Evolutionary conservation across 2,329 filamentous ascomycete species (phyloP).

Genomic region (Purpureocillium takamizusanense): DNA sequence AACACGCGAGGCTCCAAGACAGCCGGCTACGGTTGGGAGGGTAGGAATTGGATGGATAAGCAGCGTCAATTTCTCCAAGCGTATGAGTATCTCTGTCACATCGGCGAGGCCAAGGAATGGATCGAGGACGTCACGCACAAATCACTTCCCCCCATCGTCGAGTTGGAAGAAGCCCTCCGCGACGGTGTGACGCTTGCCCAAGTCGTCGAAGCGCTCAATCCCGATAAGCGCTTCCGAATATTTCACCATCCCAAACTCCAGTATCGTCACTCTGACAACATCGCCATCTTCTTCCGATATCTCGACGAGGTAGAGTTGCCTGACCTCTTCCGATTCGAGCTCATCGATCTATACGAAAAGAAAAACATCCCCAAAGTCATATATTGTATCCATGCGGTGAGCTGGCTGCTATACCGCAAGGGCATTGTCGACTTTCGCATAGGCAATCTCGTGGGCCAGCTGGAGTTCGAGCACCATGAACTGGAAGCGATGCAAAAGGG

Average conservation of each 20-base stretch:
- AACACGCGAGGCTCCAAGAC: conserved; percentile 35
- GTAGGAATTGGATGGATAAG: conserved; percentile 97
- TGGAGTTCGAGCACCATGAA: conserved; percentile 96
- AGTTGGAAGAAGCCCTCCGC: conserved; percentile 84
- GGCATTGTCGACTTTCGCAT: conserved; percentile 94
- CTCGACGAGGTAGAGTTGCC: conserved; percentile 86
- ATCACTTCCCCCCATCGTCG: conserved; percentile 81
- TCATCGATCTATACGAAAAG: conserved; percentile 97
- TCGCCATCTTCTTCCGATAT: conserved; percentile 90
- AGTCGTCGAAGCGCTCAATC: conserved; percentile 81
- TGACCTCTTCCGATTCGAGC: conserved; percentile 91
- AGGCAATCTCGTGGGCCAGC: conserved; percentile 89
- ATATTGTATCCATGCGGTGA: conserved; percentile 94
- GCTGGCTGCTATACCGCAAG: conserved; percentile 93
- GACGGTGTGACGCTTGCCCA: conserved; percentile 93
- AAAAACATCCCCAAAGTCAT: conserved; percentile 99
- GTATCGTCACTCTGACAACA: conserved; percentile 95
- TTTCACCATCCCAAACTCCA: conserved; percentile 81
- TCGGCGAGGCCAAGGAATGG: conserved; percentile 98
- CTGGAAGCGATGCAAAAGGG: conserved; percentile 95
- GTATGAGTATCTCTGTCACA: conserved; percentile 97
- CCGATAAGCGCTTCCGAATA: conserved; percentile 67
- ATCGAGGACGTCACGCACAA: conserved; percentile 85
- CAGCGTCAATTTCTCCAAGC: conserved; percentile 93
- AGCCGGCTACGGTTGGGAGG: conserved; percentile 62